Evolutionary conservation across 192 early-diverging fungal genomes (phyloP), one percentile per base, ranked within the genome.

Genomic region (Geranomyces michiganensis): DNA sequence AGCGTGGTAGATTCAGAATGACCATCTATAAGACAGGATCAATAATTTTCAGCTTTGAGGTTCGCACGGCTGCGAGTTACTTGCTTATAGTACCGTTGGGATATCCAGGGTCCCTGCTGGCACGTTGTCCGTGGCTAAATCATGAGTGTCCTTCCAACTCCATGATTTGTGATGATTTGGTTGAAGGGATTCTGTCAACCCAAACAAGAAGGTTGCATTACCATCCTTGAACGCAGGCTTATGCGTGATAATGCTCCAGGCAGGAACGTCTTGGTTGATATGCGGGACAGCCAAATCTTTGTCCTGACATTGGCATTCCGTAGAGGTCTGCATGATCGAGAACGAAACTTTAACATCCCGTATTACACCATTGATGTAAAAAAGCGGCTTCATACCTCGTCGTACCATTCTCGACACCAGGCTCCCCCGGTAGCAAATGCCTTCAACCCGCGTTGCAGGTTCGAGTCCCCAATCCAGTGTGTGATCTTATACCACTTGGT

Each of bases 401-500:
- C 51, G 30, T 70, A 70, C 68, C 68, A 70, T 43, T 60, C 68
- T 12, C 55, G 26, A 43, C 68, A 70, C 68, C 68, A 70, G 31
- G 68, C 55, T 17, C 68, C 68, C 4, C 30, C 68, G 21, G 56
- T 70, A 2, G 56, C 43, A 15, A 70, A 13, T 24, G 56, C 56
- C 68, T 70, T 70, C 53, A 70, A 27, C 10, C 14, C n/a, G n/a
- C 68, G 8, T 27, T 46, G 22, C 36, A 70, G n/a, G 22, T 61
- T 61, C 19, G 24, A 6, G 26, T 70, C 68, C 21, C 68, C 68
- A 15, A 33, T 48, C 48, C 48, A 61, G 60, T 70, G 68, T 6
- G 36, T 61, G n/a, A 60, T 15, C 19, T 29, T 19, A 43, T 70
- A 33, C 55, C 58, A 58, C 17, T 41, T 30, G 21, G 32, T 22